Base-by-base conservation (phyloP, 2,329 filamentous ascomycete species). In the Capronia epimyces region DNA sequence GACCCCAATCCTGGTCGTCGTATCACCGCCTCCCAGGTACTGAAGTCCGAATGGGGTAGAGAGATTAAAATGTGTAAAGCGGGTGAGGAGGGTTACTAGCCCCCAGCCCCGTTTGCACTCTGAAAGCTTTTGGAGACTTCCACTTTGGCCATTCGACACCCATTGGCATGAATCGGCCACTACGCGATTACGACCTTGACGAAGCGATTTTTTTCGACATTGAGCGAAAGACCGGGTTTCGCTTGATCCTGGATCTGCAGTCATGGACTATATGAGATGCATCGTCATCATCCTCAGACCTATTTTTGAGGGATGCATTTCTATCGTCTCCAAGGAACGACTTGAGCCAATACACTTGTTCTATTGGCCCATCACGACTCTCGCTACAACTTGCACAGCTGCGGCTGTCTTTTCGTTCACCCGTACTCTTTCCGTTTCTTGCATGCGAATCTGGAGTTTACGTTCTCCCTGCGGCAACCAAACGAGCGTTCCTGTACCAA, bases 31-130 rank as follows among this genome's bases (percentile, higher is more conserved):
- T 91, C 90, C 34, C 93, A 98, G 72, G 89, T 97, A 50, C 82
- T 98, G 64, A 95, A 95, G 71, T 97, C 91, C 3, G 93, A 98
- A 74, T 98, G 93, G 93, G 89, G 93, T 61, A 87, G 93, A 62
- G 91, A 96, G 70, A 96, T 97, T 71, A 95, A 90, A 72, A 79
- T 97, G 51, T 98, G 93, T 75, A 93, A 90, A 71, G 91, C 93
- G 55, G 93, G 91, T 61, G 88, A 97, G 71, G 90, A 97, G 77
- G 93, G 93, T 51, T 84, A 94, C 63, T 96, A 61, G 69, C 62
- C 32, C 39, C 20, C 15, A 12, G 12, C 12, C 36, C 15, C 16
- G n/a, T 22, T 29, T 12, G n/a, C 25, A 22, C n/a, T 36, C 27
- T 4, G 21, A 2, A 13, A 6, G 31, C 22, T 39, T 29, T 24